phyloP scores from a whole-genome alignment of 176 grass and related monocot species.

The Paspalum notatum region DNA sequence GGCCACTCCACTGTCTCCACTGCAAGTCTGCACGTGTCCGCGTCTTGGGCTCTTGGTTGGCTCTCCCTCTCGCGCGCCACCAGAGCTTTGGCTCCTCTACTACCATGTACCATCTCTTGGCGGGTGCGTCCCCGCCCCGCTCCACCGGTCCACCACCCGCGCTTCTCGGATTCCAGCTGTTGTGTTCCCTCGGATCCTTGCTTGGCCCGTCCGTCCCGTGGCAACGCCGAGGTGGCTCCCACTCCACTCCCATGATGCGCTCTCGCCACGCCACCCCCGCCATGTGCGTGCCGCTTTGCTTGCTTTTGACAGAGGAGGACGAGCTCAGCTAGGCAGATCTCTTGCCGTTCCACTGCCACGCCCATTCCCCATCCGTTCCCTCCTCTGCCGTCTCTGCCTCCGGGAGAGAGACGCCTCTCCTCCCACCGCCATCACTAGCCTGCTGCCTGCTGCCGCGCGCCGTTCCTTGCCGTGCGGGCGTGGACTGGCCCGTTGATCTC shows the following conservation, averaged over 20 bases:
- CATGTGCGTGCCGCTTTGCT: slow-evolving; percentile 28
- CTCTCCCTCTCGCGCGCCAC: too few relatives aligned
- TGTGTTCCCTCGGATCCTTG: slow-evolving; percentile 35
- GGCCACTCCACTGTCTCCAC: too few relatives aligned
- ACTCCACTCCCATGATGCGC: slow-evolving; percentile 37
- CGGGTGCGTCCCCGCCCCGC: background rate
- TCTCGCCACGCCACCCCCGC: slow-evolving; percentile 40
- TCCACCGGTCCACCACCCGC: slow-evolving; percentile 1
- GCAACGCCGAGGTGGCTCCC: slow-evolving; percentile 40
- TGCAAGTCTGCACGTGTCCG: too few relatives aligned
- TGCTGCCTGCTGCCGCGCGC: background rate
- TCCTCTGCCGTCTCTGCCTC: too few relatives aligned
- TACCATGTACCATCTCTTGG: too few relatives aligned
- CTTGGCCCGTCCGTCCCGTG: slow-evolving; percentile 23
- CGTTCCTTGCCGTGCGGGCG: slow-evolving; percentile 28
- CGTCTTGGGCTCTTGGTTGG: too few relatives aligned
- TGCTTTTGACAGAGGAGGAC: slow-evolving; percentile 31
- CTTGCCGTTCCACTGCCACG: background rate
- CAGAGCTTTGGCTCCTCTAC: too few relatives aligned
- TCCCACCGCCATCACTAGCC: slow-evolving; percentile 4
- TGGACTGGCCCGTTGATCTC: slow-evolving; percentile 5
- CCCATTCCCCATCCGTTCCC: background rate
- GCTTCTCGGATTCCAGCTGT: slow-evolving; percentile 53
- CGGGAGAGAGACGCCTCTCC: background rate
- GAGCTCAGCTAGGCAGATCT: slow-evolving; percentile 3